These are phyloP conservation scores for Saccharomycopsis lassenensis DNA, from an alignment of 805 yeast genomes.

Conservation along the genomic window DNA sequence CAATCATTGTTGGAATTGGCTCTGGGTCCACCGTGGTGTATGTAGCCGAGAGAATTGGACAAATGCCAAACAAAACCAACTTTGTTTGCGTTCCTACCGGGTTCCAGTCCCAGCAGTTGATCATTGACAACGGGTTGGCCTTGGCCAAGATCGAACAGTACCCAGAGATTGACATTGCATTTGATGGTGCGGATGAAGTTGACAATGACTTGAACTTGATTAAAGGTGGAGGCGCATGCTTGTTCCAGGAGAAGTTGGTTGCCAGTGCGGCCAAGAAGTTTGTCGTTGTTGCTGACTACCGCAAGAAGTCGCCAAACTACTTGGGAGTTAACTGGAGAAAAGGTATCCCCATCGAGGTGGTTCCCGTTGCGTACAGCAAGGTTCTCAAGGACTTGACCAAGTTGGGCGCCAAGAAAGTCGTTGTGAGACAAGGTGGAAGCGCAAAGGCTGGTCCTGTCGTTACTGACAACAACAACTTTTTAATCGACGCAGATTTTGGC, in stretches of 20 bases:
- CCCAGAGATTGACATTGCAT: conserved; percentile 79
- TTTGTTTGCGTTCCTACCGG: conserved; percentile 92
- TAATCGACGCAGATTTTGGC: conserved; percentile 91
- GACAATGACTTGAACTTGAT: conserved; percentile 73
- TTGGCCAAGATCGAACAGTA: conserved; percentile 78
- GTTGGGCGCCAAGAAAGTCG: conserved; percentile 50
- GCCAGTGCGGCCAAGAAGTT: conserved; percentile 70
- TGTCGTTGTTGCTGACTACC: conserved; percentile 82
- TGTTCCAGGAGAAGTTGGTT: conserved; percentile 91
- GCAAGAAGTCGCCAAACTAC: conserved; percentile 58
- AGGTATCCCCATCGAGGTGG: conserved; percentile 94
- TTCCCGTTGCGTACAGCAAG: conserved; percentile 76
- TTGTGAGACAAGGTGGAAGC: conserved; percentile 72
- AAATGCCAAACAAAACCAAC: conserved; percentile 37
- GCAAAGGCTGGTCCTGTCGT: conserved; percentile 97
- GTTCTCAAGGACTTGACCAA: conserved; percentile 50
- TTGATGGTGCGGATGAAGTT: conserved; percentile 98
- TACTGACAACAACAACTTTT: conserved; percentile 90
- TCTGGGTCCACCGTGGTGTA: conserved; percentile 97
- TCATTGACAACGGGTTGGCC: conserved; percentile 66
- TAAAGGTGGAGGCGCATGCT: conserved; percentile 98
- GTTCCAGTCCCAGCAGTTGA: conserved; percentile 83
- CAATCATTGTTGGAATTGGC: conserved; percentile 73
- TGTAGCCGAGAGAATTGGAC: conserved; percentile 89
- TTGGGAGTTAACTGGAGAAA: conserved; percentile 78